Conservation (phyloP, 768 basidiomycete genomes). For the Russula abietina region DNA sequence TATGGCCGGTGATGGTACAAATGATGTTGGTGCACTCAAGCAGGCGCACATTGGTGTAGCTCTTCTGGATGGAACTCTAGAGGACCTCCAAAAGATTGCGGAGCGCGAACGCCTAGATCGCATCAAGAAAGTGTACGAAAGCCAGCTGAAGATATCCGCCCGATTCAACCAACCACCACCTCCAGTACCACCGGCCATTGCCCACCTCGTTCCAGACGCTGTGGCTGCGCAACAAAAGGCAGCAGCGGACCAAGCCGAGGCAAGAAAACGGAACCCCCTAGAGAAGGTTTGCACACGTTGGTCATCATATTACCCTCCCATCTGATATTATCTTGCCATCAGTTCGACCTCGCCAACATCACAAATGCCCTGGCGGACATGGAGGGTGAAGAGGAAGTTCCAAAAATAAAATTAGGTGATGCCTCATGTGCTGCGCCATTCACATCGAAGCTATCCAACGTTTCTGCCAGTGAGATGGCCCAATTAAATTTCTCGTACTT, state of each 20-base stretch:
- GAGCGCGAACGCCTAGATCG: slow-evolving; percentile 86
- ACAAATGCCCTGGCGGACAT: slow-evolving; percentile 85
- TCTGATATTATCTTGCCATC: slow-evolving; percentile 19
- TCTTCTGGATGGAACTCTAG: slow-evolving; percentile 81
- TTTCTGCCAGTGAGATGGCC: slow-evolving; percentile 75
- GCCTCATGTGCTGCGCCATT: slow-evolving; percentile 98
- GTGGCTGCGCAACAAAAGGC: slow-evolving; percentile 86
- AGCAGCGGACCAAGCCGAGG: slow-evolving; percentile 53
- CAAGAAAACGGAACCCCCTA: slow-evolving; percentile 79
- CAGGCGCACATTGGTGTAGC: slow-evolving; percentile 98
- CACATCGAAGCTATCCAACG: slow-evolving; percentile 97
- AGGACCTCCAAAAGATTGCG: slow-evolving; percentile 89
- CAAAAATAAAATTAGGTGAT: slow-evolving; percentile 99
- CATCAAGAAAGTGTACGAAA: slow-evolving; percentile 96
- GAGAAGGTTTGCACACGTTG: slow-evolving; percentile 59
- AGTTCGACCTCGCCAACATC: slow-evolving; percentile 76
- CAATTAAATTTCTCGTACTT: background rate
- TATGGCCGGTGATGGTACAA: slow-evolving; percentile 99
- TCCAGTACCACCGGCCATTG: slow-evolving; percentile 83
- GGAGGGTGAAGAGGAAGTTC: slow-evolving; percentile 92
- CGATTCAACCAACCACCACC: slow-evolving; percentile 93
- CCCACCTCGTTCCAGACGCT: slow-evolving; percentile 82
- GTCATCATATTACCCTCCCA: background rate
- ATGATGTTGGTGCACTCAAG: slow-evolving; percentile 97
- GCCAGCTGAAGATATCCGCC: slow-evolving; percentile 82